Percentiles rank a stretch among this genome's conserved stretches.
phyloP scores from a whole-genome alignment of 139 green algal species.

The Coelastrella sp. region DNA sequence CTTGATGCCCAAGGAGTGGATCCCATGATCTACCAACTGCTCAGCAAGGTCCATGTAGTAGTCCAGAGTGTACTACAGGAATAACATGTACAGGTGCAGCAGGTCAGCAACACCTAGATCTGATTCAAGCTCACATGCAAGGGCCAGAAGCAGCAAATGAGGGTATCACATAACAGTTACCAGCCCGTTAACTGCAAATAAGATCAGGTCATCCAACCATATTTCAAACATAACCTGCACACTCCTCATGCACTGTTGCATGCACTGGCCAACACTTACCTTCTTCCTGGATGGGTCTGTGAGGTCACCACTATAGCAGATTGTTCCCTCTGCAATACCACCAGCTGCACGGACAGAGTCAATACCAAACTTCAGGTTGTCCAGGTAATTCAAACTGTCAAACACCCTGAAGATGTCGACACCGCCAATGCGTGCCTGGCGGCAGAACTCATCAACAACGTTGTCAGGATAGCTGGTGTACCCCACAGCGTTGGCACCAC shows the following conservation, averaged over 20 bases:
- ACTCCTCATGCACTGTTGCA: too few species aligned
- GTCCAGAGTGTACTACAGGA: constrained; percentile 87
- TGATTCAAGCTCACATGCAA: background rate
- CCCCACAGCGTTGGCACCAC: constrained; percentile 92
- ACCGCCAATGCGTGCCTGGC: constrained; percentile 71
- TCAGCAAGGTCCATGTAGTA: constrained; percentile 93
- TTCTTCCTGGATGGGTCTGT: constrained; percentile 65
- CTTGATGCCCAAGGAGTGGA: constrained; percentile 93
- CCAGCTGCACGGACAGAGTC: constrained; percentile 80
- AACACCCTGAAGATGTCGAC: constrained; percentile 96
- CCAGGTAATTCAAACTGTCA: constrained; percentile 88
- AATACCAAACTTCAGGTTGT: constrained; percentile 93
- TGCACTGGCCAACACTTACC: constrained; percentile 56
- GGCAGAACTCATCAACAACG: constrained; percentile 83
- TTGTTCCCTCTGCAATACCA: constrained; percentile 87
- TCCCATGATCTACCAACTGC: constrained; percentile 84
- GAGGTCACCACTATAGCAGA: constrained; percentile 96
- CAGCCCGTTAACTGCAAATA: background rate
- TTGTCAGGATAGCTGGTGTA: constrained; percentile 95
- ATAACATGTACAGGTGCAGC: background rate
- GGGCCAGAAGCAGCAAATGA: background rate
- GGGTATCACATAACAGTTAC: background rate
- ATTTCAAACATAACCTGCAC: background rate
- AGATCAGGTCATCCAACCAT: background rate
- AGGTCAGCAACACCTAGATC: too few species aligned